Base-by-base conservation (phyloP, 805 yeast species). In the Candida hispaniensis region DNA sequence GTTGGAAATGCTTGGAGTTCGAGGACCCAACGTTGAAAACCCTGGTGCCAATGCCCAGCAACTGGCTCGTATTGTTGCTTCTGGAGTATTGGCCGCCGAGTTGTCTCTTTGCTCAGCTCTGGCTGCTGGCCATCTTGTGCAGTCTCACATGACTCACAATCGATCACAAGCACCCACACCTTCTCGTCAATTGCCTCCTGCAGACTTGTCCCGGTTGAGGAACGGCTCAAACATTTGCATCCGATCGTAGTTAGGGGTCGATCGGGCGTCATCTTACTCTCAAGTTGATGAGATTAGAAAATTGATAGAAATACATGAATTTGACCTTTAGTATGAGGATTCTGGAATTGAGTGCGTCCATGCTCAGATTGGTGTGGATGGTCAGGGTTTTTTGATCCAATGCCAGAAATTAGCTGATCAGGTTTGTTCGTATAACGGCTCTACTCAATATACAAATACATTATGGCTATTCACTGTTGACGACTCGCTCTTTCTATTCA, bases 91-190 rank as follows among this genome's bases (percentile, higher is more conserved):
- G 48, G 95, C 97, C 0, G 96, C 94, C 26, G 99, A 91, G 59
- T 67, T 91, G 39, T 88, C 97, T 2, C 69, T 91, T 47, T 79
- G 94, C 61, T 71, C 95, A 30, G 99, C 99, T 1, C 71, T 91
- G 46, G 97, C 97, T 7, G 97, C 97, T 17, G 99, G 99, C 30
- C 99, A 91, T 61, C 69, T 91, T 49, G 99, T 91, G 22, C 93
- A 83, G 64, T 79, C 94, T 47, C 99, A 91, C 60, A 91, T 91
- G 98, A 75, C 74, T 41, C 95, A 79, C 54, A 91, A 91, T 66
- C 76, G 98, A 59, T 69, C 73, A 38, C 68, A 67, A 40, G 67
- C 67, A 23, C 59, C 69, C 9, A 58, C 71, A 4, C 43, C 59
- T 6, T 47, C 58, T 9, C 51, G 60, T 21, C 48, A 54, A 20